phyloP scores from a whole-genome alignment of 805 yeast genomes.

The Kuraishia piskuri region DNA sequence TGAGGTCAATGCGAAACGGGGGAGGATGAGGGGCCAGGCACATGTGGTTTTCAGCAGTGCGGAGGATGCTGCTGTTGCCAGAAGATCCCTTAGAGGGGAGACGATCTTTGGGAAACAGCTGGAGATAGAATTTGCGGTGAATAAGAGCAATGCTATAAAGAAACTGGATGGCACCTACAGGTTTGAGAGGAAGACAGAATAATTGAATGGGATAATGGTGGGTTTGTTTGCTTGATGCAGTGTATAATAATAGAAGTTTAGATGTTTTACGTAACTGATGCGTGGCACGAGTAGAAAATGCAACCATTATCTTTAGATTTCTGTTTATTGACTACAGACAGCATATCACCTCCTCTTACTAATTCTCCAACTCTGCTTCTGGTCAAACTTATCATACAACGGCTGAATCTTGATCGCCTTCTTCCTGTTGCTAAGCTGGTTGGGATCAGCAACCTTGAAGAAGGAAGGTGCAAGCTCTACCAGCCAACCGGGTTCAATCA shows the following conservation, averaged over 20 bases:
- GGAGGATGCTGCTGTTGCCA: constrained; percentile 43
- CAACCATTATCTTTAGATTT: no score
- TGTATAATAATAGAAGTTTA: not conserved
- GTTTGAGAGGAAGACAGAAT: not conserved
- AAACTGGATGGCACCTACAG: not conserved
- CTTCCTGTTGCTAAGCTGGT: constrained; percentile 39
- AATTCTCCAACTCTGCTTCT: constrained; percentile 70
- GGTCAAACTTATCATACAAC: constrained; percentile 49
- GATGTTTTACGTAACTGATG: no score
- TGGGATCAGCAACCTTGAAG: constrained; percentile 54
- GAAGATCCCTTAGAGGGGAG: constrained; percentile 36
- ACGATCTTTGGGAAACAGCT: constrained; percentile 45
- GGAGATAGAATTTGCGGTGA: constrained; percentile 32
- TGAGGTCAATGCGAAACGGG: constrained; percentile 24
- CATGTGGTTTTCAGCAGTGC: constrained; percentile 44
- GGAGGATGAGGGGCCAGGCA: constrained; percentile 55
- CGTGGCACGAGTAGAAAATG: no score
- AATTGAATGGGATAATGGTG: not conserved
- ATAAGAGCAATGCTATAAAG: constrained; percentile 19
- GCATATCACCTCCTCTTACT: constrained; percentile 34
- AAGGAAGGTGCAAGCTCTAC: constrained; percentile 62
- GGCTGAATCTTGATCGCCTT: constrained; percentile 67
- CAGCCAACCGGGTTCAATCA: constrained; percentile 79
- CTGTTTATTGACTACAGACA: no score
- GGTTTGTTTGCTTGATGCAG: no score